Evolutionary conservation across 768 basidiomycete species (phyloP), one percentile per base, ranked within the genome.

Genomic region (Podaxis carcinomalis): DNA sequence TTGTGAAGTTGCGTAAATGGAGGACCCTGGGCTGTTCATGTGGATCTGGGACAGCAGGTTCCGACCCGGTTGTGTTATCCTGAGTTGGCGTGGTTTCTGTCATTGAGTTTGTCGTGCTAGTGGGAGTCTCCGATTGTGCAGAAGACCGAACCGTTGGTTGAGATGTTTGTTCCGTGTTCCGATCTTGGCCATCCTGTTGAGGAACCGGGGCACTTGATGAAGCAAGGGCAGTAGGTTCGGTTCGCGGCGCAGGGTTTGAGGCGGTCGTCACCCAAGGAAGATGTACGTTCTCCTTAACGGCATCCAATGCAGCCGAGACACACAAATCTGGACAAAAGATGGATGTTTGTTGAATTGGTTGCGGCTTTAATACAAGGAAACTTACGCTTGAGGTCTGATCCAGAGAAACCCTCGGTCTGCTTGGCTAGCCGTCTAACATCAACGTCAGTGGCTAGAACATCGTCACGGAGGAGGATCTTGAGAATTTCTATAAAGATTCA

Each of bases 321-420:
- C 94, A 95, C 21, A 97, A 75, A 74, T 98, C 95, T 97, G 67
- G 6, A 56, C 49, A 52, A n/a, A 23, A 59, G 39, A 28, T 67
- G 37, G 64, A 62, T 53, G 25, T 59, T 56, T 21, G n/a, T 44
- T 16, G 19, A 54, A 36, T 57, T 28, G 4, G 27, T n/a, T 28
- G 57, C n/a, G 13, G 14, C 19, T 10, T 28, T 37, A 60, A 51
- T 40, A 37, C 16, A 14, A 2, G 25, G n/a, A 57, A 14, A 78
- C 90, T 69, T 61, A 96, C 95, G 93, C 73, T 96, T 97, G 62
- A 98, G 78, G 72, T 98, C 95, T 27, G 94, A 96, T 14, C 95
- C 95, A 59, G 95, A 98, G 73, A 94, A 98, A 56, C 83, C 85
- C 57, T 91, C 90, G 0, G 93, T 93, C 70, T 84, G 83, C 69